phyloP scores from a whole-genome alignment of 129 eudicot species.

The Oenanthe sinensis region DNA sequence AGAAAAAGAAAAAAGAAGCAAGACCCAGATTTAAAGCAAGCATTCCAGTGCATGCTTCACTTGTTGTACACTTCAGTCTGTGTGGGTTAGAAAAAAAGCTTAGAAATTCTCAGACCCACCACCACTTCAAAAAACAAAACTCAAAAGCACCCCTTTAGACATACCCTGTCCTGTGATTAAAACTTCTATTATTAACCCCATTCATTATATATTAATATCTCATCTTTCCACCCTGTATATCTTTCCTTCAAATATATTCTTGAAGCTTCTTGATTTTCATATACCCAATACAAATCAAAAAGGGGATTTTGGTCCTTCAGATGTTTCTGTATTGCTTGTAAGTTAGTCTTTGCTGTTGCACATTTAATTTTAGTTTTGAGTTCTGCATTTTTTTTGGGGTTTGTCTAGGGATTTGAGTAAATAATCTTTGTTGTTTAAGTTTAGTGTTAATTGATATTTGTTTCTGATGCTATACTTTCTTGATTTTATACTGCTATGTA shows the following conservation, averaged over 20 bases:
- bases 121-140: not conserved
- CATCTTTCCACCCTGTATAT: slow-evolving; percentile 53
- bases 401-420: slow-evolving; percentile 1
- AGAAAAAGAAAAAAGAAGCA: not conserved
- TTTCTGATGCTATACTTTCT: slow-evolving; percentile 6
- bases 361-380: slow-evolving; percentile 11
- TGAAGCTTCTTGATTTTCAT: slow-evolving; percentile 45
- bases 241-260: slow-evolving; percentile 31
- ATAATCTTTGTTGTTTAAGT: not conserved
- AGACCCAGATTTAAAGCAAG: not conserved
- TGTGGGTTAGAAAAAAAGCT: not conserved
- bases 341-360: not conserved
- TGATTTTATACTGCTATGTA: not conserved
- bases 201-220: not conserved
- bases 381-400: not conserved
- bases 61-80: not conserved
- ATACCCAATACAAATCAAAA: not conserved
- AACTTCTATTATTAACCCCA: not conserved
- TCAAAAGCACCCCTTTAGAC: slow-evolving; percentile 3
- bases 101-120: not conserved
- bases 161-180: slow-evolving; percentile 1
- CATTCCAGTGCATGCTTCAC: slow-evolving; percentile 1
- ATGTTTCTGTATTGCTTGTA: not conserved
- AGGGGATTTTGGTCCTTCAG: slow-evolving; percentile 7
- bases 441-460: not conserved